Evolutionary conservation across 768 basidiomycete species (phyloP).

Genomic region (Phylloporus arenicola): DNA sequence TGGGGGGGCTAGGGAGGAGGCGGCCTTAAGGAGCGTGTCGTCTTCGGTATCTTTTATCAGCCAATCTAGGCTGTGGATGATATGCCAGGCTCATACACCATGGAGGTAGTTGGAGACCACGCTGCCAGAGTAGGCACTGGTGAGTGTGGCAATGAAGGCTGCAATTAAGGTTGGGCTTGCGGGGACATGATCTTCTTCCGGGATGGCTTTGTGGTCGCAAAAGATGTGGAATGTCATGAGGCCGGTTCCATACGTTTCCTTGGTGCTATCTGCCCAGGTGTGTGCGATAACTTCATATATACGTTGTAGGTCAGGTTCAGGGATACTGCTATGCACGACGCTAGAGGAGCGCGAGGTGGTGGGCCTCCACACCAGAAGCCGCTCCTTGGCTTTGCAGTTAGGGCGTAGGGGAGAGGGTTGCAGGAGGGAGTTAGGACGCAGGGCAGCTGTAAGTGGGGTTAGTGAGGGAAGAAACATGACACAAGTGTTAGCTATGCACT

Average conservation of each 20-base stretch:
- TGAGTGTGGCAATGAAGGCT: background rate
- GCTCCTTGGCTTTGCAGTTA: no score
- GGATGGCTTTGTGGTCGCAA: background rate
- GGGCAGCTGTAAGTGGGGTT: background rate
- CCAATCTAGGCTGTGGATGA: background rate
- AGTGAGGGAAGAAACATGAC: no score
- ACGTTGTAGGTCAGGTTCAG: background rate
- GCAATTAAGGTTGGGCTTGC: background rate
- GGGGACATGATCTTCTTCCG: background rate
- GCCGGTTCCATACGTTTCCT: background rate
- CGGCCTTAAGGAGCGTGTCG: background rate
- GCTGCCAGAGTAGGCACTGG: background rate
- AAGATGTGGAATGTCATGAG: background rate
- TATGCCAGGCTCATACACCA: background rate
- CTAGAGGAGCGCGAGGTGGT: no score
- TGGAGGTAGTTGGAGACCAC: background rate
- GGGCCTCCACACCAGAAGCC: no score
- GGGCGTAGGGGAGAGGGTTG: no score
- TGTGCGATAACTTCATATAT: background rate
- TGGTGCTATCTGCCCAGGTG: background rate
- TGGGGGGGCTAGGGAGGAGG: background rate
- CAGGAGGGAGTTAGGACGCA: no score
- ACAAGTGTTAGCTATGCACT: no score
- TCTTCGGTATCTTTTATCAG: background rate
- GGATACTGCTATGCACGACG: background rate